phyloP scores from a whole-genome alignment of 257 asterid genomes.

The Datura wrightii region DNA sequence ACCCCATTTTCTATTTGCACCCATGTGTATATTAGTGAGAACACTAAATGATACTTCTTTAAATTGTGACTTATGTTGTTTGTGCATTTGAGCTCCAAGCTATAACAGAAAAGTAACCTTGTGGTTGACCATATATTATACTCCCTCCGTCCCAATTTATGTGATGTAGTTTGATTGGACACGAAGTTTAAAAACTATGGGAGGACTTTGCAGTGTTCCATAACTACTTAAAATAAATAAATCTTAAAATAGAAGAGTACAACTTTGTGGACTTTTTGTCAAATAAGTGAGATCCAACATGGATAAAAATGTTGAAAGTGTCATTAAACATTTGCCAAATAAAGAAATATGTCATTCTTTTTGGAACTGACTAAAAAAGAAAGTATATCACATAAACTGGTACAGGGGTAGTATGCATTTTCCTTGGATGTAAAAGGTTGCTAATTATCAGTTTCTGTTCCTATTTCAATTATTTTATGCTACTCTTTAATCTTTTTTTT shows the following conservation, averaged over 20 bases:
- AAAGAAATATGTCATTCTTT: too few species aligned
- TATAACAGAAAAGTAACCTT: not conserved
- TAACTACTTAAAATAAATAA: too few species aligned
- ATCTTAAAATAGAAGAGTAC: too few species aligned
- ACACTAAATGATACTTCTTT: not conserved
- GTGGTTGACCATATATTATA: not conserved
- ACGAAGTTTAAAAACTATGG: too few species aligned
- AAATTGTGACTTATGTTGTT: not conserved
- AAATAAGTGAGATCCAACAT: too few species aligned
- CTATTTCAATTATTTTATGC: slow-evolving; percentile 18
- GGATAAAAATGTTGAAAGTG: too few species aligned
- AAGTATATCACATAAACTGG: not conserved
- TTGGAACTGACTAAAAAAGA: too few species aligned
- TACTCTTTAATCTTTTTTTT: not conserved
- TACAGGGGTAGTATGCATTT: not conserved
- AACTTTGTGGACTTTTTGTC: too few species aligned
- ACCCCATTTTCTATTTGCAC: not conserved
- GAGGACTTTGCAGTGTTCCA: too few species aligned
- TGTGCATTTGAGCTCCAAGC: not conserved
- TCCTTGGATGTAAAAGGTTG: not conserved
- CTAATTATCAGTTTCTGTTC: not conserved
- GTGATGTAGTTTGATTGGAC: too few species aligned
- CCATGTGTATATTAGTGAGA: not conserved
- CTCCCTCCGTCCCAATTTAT: too few species aligned
- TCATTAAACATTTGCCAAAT: too few species aligned